phyloP scores from a whole-genome alignment of 768 basidiomycete species.

The Lentinula raphanica region DNA sequence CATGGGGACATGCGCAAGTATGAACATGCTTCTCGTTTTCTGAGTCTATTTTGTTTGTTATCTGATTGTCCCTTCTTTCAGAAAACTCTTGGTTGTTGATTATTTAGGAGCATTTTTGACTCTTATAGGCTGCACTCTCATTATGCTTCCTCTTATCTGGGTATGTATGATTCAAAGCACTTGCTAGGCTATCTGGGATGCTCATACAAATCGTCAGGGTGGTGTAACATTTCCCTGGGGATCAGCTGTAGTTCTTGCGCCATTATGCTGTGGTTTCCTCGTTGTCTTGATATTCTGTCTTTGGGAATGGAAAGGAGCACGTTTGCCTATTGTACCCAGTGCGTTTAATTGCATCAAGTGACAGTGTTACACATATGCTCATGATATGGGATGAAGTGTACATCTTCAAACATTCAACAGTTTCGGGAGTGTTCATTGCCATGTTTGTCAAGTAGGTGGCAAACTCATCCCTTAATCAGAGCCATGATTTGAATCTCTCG shows the following conservation, averaged over 20 bases:
- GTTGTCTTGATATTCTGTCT: slow-evolving; percentile 55
- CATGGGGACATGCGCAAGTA: slow-evolving; percentile 52
- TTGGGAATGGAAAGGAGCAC: slow-evolving; percentile 70
- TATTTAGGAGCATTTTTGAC: slow-evolving; percentile 57
- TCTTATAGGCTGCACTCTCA: slow-evolving; percentile 52
- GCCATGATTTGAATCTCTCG: not conserved
- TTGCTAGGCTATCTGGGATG: not conserved
- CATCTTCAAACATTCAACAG: slow-evolving; percentile 64
- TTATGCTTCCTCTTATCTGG: slow-evolving; percentile 73
- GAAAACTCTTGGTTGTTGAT: slow-evolving; percentile 63
- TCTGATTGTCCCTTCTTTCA: slow-evolving; percentile 14
- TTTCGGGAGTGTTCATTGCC: slow-evolving; percentile 60
- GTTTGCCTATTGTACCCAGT: slow-evolving; percentile 71
- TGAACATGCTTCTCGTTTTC: not conserved
- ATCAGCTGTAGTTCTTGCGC: slow-evolving; percentile 59
- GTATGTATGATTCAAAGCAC: slow-evolving; percentile 25
- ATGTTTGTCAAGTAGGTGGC: slow-evolving; percentile 59
- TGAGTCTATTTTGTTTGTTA: not conserved
- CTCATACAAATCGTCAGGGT: slow-evolving; percentile 38
- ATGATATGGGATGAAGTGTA: slow-evolving; percentile 41
- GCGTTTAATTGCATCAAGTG: slow-evolving; percentile 15
- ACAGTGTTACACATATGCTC: not conserved
- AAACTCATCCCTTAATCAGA: not conserved
- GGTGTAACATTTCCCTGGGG: slow-evolving; percentile 71
- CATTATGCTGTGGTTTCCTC: slow-evolving; percentile 49